A percentile compares a stretch with the other conserved stretches of the same genome.
Conservation (phyloP, 331 rosid species). For the Malus hybrid region DNA sequence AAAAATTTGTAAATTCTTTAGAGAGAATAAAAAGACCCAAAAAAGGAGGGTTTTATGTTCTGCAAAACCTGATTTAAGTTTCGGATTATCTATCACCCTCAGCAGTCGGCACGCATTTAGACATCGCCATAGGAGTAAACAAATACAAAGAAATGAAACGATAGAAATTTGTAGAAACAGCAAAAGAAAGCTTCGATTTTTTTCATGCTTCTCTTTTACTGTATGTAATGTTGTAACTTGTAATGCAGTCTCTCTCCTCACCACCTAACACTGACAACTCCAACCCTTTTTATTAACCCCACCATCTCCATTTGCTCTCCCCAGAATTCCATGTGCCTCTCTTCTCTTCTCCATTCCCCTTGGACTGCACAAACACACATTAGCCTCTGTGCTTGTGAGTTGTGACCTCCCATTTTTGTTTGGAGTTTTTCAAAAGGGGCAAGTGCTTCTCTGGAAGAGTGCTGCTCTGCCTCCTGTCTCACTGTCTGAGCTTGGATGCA, state of each 20-base stretch:
- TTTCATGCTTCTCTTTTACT: slow-evolving; percentile 58
- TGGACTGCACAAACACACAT: slow-evolving; percentile 14
- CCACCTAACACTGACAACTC: slow-evolving; percentile 69
- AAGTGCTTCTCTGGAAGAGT: background rate
- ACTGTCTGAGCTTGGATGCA: slow-evolving; percentile 15
- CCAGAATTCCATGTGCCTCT: slow-evolving; percentile 29
- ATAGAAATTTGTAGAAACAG: slow-evolving; percentile 64
- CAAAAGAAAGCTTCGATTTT: slow-evolving; percentile 30
- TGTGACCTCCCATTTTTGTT: background rate
- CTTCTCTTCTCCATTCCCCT: slow-evolving; percentile 35
- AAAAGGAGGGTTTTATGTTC: background rate
- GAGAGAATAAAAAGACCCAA: background rate
- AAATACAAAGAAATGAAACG: slow-evolving; percentile 10
- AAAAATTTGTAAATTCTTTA: background rate
- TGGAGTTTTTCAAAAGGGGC: background rate
- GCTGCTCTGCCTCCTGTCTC: slow-evolving; percentile 1
- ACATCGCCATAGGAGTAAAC: slow-evolving; percentile 8
- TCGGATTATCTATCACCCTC: slow-evolving; percentile 37
- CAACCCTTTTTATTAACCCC: slow-evolving; percentile 55
- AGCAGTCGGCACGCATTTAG: slow-evolving; percentile 10
- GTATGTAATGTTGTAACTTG: slow-evolving; percentile 30
- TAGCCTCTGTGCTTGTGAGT: slow-evolving; percentile 14
- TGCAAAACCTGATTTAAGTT: slow-evolving; percentile 8
- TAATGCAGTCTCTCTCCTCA: slow-evolving; percentile 15
- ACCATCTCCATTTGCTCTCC: slow-evolving; percentile 30